A percentile compares a stretch with the other conserved stretches of the same genome.
Evolutionary conservation across 805 yeast species (phyloP).

Genomic region (Metschnikowia koreensis): DNA sequence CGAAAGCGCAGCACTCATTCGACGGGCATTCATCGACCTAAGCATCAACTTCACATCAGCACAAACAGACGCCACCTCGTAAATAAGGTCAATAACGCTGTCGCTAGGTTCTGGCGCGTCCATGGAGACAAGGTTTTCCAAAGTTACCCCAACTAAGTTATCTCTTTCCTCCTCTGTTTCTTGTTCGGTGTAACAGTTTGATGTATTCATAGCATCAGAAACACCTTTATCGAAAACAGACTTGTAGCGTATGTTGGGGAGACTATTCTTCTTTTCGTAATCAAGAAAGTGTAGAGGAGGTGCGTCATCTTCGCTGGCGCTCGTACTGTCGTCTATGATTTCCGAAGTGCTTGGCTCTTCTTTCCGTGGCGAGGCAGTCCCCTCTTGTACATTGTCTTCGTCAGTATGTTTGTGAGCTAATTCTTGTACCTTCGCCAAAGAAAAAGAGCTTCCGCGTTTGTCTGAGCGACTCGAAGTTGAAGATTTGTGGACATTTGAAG

Average conservation of each 20-base stretch:
- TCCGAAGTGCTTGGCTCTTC: background rate
- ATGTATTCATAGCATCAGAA: slow-evolving; percentile 9
- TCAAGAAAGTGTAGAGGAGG: slow-evolving; percentile 33
- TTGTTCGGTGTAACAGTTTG: slow-evolving; percentile 15
- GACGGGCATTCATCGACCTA: slow-evolving; percentile 52
- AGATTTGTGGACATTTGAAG: slow-evolving; percentile 30
- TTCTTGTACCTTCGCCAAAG: slow-evolving; percentile 4
- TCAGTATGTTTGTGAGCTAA: background rate
- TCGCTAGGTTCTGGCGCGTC: slow-evolving; percentile 56
- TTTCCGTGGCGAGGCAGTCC: background rate
- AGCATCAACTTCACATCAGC: slow-evolving; percentile 65
- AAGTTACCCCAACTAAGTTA: slow-evolving; percentile 28
- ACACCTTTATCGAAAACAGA: slow-evolving; percentile 35
- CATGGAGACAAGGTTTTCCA: slow-evolving; percentile 58
- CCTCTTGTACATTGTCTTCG: background rate
- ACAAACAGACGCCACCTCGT: slow-evolving; percentile 59
- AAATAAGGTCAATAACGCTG: slow-evolving; percentile 54
- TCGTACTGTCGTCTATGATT: slow-evolving; percentile 18
- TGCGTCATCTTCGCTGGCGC: slow-evolving; percentile 32
- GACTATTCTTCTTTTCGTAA: slow-evolving; percentile 18
- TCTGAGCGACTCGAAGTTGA: slow-evolving; percentile 22
- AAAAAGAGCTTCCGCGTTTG: slow-evolving; percentile 19
- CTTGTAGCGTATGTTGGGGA: slow-evolving; percentile 32
- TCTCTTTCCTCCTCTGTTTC: slow-evolving; percentile 21
- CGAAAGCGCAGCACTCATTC: slow-evolving; percentile 41